Conservation (phyloP, 2,329 filamentous ascomycete species). For the Fusarium nisikadoi region DNA sequence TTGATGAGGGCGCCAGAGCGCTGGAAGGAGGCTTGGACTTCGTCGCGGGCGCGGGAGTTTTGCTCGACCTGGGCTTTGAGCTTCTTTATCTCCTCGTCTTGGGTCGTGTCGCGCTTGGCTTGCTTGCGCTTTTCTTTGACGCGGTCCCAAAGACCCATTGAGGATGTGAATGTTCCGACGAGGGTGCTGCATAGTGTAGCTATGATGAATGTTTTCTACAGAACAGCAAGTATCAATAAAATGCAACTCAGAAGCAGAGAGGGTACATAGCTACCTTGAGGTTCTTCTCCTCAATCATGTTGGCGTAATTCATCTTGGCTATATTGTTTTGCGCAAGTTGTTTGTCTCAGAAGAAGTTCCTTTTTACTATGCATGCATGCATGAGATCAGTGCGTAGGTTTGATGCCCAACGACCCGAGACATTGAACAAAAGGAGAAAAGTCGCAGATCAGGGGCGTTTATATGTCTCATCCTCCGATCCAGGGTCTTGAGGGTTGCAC, state of each 20-base stretch:
- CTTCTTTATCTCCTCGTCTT: constrained; percentile 43
- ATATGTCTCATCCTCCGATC: not conserved
- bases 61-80: constrained; percentile 35
- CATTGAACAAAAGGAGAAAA: not conserved
- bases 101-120: constrained; percentile 34
- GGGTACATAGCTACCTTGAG: constrained; percentile 19
- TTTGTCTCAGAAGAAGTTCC: not conserved
- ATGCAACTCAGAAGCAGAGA: rapidly evolving
- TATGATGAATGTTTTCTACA: constrained; percentile 43
- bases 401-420: constrained; percentile 22
- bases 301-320: constrained; percentile 36
- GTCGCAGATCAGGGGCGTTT: constrained; percentile 15
- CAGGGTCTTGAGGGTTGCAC: not conserved
- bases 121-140: constrained; percentile 42
- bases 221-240: not conserved
- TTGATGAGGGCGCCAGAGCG: constrained; percentile 39
- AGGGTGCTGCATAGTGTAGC: constrained; percentile 41
- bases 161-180: constrained; percentile 43
- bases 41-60: constrained; percentile 20
- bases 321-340: not conserved
- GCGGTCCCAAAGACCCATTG: constrained; percentile 43
- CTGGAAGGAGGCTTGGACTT: constrained; percentile 37
- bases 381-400: not conserved
- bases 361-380: not conserved
- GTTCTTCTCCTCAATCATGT: constrained; percentile 43